phyloP scores from a whole-genome alignment of 1,284 basidiomycete genomes.

The Athelia psychrophila region DNA sequence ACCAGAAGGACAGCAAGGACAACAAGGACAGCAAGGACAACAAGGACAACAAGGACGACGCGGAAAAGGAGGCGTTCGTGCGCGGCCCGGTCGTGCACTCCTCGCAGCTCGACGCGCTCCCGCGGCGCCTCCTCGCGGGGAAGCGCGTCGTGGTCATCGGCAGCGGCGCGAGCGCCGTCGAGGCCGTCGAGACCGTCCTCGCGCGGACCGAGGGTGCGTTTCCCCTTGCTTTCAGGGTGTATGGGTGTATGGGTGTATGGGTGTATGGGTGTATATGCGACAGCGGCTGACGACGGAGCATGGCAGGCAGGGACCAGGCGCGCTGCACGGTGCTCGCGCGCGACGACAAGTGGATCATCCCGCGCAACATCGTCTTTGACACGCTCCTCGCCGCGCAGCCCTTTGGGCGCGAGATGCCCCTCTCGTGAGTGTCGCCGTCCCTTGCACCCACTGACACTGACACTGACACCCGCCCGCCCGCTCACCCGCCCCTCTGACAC shows the following conservation, averaged over 20 bases:
- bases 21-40: conserved; percentile 2
- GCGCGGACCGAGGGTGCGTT: conserved; percentile 41
- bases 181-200: conserved; percentile 56
- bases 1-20: conserved; percentile 11
- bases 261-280: too few species aligned
- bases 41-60: conserved; percentile 5
- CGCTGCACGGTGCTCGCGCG: conserved; percentile 46
- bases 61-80: conserved; percentile 21
- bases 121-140: conserved; percentile 33
- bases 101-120: conserved; percentile 43
- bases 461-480: too few species aligned
- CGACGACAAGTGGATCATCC: conserved; percentile 49
- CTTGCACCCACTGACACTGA: too few species aligned
- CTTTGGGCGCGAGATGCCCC: conserved; percentile 53
- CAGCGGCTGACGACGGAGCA: too few species aligned
- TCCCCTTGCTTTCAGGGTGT: too few species aligned
- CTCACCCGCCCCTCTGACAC: too few species aligned
- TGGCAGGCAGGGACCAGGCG: too few species aligned
- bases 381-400: conserved; percentile 53
- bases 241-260: too few species aligned
- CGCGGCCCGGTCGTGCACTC: conserved; percentile 47
- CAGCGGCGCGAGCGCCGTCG: conserved; percentile 59
- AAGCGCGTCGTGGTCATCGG: conserved; percentile 55
- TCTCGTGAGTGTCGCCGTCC: too few species aligned
- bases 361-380: conserved; percentile 53